Conservation (phyloP, 192 early-diverging fungal genomes). For the Borealophlyctis nickersoniae region DNA sequence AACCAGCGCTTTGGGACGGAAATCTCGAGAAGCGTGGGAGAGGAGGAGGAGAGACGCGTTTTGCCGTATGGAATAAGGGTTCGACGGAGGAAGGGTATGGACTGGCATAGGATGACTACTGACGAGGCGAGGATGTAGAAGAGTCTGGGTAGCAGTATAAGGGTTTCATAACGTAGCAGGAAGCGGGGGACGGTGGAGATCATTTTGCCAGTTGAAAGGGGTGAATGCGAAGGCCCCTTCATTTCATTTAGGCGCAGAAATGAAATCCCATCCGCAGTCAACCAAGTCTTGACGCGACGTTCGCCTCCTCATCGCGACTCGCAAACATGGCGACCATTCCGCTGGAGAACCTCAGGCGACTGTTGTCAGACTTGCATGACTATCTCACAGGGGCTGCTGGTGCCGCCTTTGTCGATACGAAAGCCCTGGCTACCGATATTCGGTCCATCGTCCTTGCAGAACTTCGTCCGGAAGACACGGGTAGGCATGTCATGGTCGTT, state of each 20-base stretch:
- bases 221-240: too few species aligned
- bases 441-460: not conserved
- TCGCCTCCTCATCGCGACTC: not conserved
- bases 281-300: not conserved
- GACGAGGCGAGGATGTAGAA: constrained; percentile 4
- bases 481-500: constrained; percentile 1
- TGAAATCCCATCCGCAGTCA: too few species aligned
- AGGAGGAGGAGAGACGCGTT: not conserved
- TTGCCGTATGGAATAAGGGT: constrained; percentile 12
- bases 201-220: too few species aligned
- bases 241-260: too few species aligned
- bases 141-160: not conserved
- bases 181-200: too few species aligned
- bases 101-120: not conserved
- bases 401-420: not conserved
- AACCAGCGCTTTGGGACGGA: constrained; percentile 32
- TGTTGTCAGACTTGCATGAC: not conserved
- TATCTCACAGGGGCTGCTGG: not conserved
- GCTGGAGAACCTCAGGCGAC: not conserved
- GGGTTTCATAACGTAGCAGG: too few species aligned
- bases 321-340: too few species aligned
- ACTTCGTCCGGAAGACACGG: not conserved
- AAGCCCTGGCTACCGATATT: constrained; percentile 2
- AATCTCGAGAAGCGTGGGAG: not conserved
- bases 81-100: constrained; percentile 4